Conservation (phyloP, 2,329 filamentous ascomycete genomes). For the Aspergillus sp. region DNA sequence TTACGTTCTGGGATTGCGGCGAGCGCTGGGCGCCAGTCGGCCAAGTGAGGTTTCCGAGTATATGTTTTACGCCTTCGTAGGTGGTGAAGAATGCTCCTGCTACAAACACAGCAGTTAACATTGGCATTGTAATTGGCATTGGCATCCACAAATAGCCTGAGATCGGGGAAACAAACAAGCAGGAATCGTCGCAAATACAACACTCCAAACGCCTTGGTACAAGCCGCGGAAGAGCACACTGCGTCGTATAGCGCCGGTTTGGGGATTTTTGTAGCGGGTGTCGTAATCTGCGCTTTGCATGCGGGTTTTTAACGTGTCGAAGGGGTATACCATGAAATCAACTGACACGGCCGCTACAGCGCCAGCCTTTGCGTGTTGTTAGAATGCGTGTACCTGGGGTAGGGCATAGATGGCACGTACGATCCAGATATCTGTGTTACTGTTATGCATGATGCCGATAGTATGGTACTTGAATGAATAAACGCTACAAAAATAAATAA, state of each 20-base stretch:
- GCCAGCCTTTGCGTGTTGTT: slow-evolving; percentile 54
- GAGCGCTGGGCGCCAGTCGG: slow-evolving; percentile 5
- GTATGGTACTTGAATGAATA: neutral
- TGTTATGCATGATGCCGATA: slow-evolving; percentile 37
- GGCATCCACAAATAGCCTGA: neutral
- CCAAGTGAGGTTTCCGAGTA: slow-evolving; percentile 47
- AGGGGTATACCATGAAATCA: slow-evolving; percentile 74
- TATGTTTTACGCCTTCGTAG: slow-evolving; percentile 67
- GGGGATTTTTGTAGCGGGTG: slow-evolving; percentile 54
- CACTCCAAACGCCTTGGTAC: slow-evolving; percentile 80
- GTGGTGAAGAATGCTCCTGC: slow-evolving; percentile 85
- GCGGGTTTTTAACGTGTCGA: slow-evolving; percentile 84
- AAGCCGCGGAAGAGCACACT: slow-evolving; percentile 60
- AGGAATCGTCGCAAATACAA: slow-evolving; percentile 81
- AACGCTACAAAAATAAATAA: slow-evolving; percentile 1
- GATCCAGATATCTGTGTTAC: slow-evolving; percentile 50
- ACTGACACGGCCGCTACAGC: slow-evolving; percentile 79
- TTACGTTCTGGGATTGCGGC: slow-evolving; percentile 2
- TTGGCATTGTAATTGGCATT: neutral
- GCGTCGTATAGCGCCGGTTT: slow-evolving; percentile 47
- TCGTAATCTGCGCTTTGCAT: slow-evolving; percentile 71
- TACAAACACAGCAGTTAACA: slow-evolving; percentile 23
- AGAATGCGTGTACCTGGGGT: neutral
- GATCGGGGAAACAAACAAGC: slow-evolving; percentile 49
- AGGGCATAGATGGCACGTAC: slow-evolving; percentile 32